Conservation (phyloP, 306 rosid genomes). For the Vachellia collinsii region DNA sequence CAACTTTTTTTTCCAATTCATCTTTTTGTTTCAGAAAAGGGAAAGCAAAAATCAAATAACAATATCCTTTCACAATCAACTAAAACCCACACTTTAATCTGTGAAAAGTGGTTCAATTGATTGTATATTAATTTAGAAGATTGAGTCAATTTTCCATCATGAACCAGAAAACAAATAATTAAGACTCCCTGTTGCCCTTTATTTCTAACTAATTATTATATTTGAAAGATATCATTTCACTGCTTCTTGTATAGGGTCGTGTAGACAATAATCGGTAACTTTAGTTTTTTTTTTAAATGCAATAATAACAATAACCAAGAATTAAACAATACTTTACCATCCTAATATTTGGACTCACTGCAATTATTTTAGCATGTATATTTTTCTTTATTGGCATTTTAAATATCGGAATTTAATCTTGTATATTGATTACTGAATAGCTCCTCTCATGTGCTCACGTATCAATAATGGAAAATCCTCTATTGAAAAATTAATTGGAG, state of each 20-base stretch:
- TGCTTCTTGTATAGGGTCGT: not conserved
- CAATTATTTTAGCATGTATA: not conserved
- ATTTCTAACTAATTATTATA: not conserved
- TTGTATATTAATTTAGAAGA: slow-evolving; percentile 6
- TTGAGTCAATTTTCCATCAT: not conserved
- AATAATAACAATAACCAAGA: not conserved
- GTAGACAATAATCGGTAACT: not conserved
- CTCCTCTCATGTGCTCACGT: not conserved
- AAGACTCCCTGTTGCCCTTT: not conserved
- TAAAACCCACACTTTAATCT: slow-evolving; percentile 1
- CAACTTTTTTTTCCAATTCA: slow-evolving; percentile 3
- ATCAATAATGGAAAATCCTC: too few species aligned
- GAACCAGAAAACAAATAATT: not conserved
- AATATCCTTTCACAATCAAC: slow-evolving; percentile 36
- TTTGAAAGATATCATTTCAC: not conserved
- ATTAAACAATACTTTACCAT: not conserved
- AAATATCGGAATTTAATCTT: not conserved
- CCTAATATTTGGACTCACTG: not conserved
- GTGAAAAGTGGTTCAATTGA: not conserved
- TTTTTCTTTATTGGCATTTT: not conserved
- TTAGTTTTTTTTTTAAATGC: not conserved
- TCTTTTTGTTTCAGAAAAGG: slow-evolving; percentile 18
- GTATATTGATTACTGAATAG: not conserved
- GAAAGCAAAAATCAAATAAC: slow-evolving; percentile 22
- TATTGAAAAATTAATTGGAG: too few species aligned